Conservation (phyloP, 2,329 filamentous ascomycete genomes). For the Lecanicillium sp. region DNA sequence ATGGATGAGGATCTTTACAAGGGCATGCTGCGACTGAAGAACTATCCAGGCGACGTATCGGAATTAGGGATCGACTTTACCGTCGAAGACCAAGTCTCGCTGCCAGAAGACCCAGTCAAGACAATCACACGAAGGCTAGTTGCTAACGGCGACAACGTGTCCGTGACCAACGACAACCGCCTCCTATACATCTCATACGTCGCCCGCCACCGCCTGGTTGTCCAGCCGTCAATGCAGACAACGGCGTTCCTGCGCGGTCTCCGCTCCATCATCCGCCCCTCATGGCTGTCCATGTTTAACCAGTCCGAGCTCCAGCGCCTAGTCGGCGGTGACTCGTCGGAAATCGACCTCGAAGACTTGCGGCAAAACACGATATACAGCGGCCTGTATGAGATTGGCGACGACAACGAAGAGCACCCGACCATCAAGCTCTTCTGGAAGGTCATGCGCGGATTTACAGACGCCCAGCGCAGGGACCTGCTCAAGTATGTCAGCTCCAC, state of each 20-base stretch:
- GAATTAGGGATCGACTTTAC: slow-evolving; percentile 78
- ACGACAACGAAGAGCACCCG: slow-evolving; percentile 78
- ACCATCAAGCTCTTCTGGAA: slow-evolving; percentile 87
- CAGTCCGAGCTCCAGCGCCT: slow-evolving; percentile 90
- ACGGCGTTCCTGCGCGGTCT: slow-evolving; percentile 82
- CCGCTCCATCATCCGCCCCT: slow-evolving; percentile 78
- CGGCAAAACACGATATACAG: slow-evolving; percentile 79
- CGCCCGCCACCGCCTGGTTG: slow-evolving; percentile 75
- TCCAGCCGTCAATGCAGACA: slow-evolving; percentile 75
- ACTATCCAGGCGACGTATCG: slow-evolving; percentile 68
- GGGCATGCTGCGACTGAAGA: slow-evolving; percentile 76
- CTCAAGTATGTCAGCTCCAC: slow-evolving; percentile 95
- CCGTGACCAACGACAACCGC: slow-evolving; percentile 86
- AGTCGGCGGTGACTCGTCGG: slow-evolving; percentile 77
- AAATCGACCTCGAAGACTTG: slow-evolving; percentile 82
- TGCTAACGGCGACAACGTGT: slow-evolving; percentile 64
- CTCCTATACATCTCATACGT: slow-evolving; percentile 93
- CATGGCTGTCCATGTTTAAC: slow-evolving; percentile 98
- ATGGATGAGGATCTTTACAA: slow-evolving; percentile 87
- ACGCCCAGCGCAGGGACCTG: slow-evolving; percentile 73
- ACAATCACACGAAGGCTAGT: slow-evolving; percentile 70
- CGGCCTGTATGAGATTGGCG: slow-evolving; percentile 82
- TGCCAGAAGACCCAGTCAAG: slow-evolving; percentile 38
- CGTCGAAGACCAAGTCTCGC: slow-evolving; percentile 61
- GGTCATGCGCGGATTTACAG: slow-evolving; percentile 69